phyloP scores from a whole-genome alignment of 2,329 filamentous ascomycete genomes.

The Hirsutella minnesotensis region DNA sequence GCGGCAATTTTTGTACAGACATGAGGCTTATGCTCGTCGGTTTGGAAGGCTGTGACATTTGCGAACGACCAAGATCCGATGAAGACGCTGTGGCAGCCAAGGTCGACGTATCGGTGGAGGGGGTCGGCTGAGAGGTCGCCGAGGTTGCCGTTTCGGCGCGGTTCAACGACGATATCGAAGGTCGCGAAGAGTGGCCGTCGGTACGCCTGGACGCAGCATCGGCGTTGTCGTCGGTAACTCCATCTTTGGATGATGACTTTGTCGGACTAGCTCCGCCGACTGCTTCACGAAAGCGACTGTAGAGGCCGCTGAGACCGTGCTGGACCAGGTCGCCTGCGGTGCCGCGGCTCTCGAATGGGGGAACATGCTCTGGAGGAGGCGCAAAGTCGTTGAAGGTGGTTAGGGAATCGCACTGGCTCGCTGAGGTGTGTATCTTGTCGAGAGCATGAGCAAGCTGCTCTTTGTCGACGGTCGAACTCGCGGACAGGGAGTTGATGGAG shows the following conservation, averaged over 20 bases:
- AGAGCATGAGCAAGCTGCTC: constrained; percentile 67
- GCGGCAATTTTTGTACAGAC: constrained; percentile 28
- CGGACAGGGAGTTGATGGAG: constrained; percentile 29
- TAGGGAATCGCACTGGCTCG: constrained; percentile 72
- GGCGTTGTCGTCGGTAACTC: constrained; percentile 11
- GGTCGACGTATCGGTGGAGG: constrained; percentile 25
- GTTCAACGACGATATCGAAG: constrained; percentile 26
- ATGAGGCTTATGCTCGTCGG: constrained; percentile 35
- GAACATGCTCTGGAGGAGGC: constrained; percentile 49
- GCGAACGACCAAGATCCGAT: constrained; percentile 25
- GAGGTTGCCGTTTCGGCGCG: constrained; percentile 27
- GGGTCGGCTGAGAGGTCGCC: constrained; percentile 14
- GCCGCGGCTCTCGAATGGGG: constrained; percentile 53
- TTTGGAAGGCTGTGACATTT: constrained; percentile 31
- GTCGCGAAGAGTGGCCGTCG: constrained; percentile 28
- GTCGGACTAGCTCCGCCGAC: constrained; percentile 54
- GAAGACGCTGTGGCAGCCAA: constrained; percentile 18
- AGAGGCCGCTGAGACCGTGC: constrained; percentile 79
- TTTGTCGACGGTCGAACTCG: constrained; percentile 40
- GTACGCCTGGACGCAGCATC: constrained; percentile 32
- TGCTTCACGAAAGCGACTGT: constrained; percentile 71
- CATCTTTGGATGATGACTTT: constrained; percentile 22
- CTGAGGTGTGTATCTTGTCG: constrained; percentile 78
- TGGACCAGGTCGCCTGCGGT: constrained; percentile 65
- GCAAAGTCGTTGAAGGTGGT: constrained; percentile 94